Evolutionary conservation across 2,329 filamentous ascomycete species (phyloP).

Genomic region (Ampelomyces quisqualis): DNA sequence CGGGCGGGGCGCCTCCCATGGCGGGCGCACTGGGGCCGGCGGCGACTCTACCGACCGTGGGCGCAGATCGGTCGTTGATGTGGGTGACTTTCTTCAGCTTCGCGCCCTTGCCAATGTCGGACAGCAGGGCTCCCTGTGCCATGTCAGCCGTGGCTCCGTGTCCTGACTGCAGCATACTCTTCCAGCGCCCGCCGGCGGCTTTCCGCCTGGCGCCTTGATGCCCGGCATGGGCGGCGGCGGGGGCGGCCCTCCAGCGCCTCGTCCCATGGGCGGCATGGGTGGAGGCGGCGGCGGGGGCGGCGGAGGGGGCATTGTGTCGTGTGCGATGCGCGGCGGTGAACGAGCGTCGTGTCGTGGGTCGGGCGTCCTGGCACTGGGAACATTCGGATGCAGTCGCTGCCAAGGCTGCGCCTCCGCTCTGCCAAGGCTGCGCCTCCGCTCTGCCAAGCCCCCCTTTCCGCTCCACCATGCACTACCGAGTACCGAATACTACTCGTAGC

Average conservation of each 20-base stretch:
- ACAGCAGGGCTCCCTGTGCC: conserved; percentile 75
- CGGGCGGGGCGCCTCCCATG: conserved; percentile 74
- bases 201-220: conserved; percentile 35
- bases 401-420: conserved; percentile 4
- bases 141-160: conserved; percentile 27
- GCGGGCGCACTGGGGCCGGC: conserved; percentile 61
- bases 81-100: conserved; percentile 76
- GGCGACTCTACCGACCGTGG: conserved; percentile 61
- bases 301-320: conserved; percentile 37
- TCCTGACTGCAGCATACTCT: conserved; percentile 29
- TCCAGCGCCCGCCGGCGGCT: conserved; percentile 36
- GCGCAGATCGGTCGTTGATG: conserved; percentile 90
- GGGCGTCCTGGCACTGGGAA: conserved; percentile 13
- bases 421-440: too few relatives aligned
- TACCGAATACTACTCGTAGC: too few relatives aligned
- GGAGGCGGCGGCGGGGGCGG: conserved; percentile 43
- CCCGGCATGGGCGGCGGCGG: conserved; percentile 42
- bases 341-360: conserved; percentile 21
- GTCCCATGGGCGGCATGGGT: conserved; percentile 43
- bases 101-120: conserved; percentile 82
- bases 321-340: conserved; percentile 17
- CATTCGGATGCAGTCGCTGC: conserved; percentile 10
- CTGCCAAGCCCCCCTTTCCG: too few relatives aligned
- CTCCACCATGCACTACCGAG: too few relatives aligned
- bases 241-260: conserved; percentile 41